Percentiles rank a stretch among this genome's conserved stretches.
phyloP scores from a whole-genome alignment of 2,329 filamentous ascomycete species.

The Talaromyces sp. region DNA sequence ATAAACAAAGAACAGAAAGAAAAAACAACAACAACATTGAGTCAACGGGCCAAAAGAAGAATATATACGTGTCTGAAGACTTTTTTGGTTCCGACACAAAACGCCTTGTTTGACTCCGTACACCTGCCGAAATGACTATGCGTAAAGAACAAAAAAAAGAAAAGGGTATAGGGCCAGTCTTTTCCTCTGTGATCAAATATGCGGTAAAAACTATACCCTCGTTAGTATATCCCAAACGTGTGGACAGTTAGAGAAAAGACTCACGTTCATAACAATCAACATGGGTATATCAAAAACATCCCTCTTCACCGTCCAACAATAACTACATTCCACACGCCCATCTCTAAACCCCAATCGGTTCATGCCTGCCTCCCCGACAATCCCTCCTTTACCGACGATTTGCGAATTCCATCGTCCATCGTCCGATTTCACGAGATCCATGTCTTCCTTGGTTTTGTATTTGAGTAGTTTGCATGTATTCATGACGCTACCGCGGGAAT shows the following conservation, averaged over 20 bases:
- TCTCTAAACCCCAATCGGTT: conserved; percentile 73
- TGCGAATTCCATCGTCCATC: conserved; percentile 45
- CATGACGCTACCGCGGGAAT: conserved; percentile 78
- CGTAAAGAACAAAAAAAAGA: not conserved
- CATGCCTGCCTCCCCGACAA: conserved; percentile 60
- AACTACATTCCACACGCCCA: conserved; percentile 89
- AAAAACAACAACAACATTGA: too few species aligned
- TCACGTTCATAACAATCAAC: conserved; percentile 96
- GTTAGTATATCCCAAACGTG: conserved; percentile 9
- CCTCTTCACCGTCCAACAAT: conserved; percentile 94
- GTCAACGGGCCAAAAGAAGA: not conserved
- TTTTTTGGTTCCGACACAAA: not conserved
- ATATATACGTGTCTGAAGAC: not conserved
- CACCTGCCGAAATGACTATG: not conserved
- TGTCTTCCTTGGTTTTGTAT: conserved; percentile 69
- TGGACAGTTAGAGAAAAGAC: conserved; percentile 38
- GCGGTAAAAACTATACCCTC: conserved; percentile 39
- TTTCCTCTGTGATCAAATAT: conserved; percentile 34
- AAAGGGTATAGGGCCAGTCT: not conserved
- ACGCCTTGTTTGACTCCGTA: conserved; percentile 4
- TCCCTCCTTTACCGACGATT: conserved; percentile 39
- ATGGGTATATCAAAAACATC: conserved; percentile 98
- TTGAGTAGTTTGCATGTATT: conserved; percentile 82
- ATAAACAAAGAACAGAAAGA: not conserved
- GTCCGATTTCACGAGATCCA: conserved; percentile 37